phyloP scores from a whole-genome alignment of 345 rosid genomes.

The Lumnitzera littorea region DNA sequence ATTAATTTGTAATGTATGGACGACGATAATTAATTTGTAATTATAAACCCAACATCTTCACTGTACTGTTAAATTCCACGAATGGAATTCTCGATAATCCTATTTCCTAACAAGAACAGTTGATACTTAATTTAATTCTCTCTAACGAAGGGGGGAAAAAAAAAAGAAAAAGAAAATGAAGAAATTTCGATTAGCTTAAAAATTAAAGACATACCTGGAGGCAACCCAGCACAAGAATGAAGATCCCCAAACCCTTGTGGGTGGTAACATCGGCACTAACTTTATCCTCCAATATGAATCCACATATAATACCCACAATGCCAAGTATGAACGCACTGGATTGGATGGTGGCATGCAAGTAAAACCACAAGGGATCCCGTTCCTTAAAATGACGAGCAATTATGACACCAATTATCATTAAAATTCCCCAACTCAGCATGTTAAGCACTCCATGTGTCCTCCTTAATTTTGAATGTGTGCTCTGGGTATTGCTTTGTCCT shows the following conservation, averaged over 20 bases:
- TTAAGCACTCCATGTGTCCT: constrained; percentile 65
- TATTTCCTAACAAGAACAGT: too few relatives aligned
- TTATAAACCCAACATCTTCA: too few relatives aligned
- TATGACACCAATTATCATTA: constrained; percentile 56
- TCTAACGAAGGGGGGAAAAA: not conserved
- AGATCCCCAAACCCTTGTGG: constrained; percentile 60
- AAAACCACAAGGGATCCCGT: constrained; percentile 79
- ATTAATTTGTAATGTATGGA: too few relatives aligned
- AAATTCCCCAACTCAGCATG: constrained; percentile 74
- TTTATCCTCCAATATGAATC: constrained; percentile 48
- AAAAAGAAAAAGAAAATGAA: not conserved
- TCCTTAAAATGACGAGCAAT: constrained; percentile 48
- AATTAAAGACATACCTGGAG: constrained; percentile 48
- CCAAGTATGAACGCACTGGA: constrained; percentile 46
- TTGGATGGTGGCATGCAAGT: constrained; percentile 45
- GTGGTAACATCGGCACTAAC: constrained; percentile 31
- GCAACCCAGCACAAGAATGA: constrained; percentile 68
- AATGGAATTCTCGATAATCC: too few relatives aligned
- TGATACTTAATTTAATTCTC: too few relatives aligned
- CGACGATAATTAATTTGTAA: too few relatives aligned
- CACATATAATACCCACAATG: constrained; percentile 44
- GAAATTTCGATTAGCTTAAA: not conserved
- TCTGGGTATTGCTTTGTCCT: constrained; percentile 26
- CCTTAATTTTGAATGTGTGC: constrained; percentile 31
- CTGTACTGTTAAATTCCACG: too few relatives aligned